phyloP scores from a whole-genome alignment of 345 rosid species.

The Capsella bursapastoris region DNA sequence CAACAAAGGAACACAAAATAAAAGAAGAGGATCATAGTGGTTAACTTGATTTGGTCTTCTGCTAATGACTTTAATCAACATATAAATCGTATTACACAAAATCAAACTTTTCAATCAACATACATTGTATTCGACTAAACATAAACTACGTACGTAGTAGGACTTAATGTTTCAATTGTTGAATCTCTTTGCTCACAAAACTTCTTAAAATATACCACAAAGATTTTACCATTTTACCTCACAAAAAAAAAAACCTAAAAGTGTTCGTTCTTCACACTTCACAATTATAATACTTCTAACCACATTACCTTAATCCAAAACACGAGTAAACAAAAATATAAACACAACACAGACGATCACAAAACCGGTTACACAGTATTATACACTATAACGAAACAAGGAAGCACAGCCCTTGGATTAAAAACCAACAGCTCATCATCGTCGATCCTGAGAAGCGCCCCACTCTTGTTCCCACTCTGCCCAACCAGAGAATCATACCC shows the following conservation, averaged over 20 bases:
- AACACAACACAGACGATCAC: conserved; percentile 34
- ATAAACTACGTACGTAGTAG: too few species aligned
- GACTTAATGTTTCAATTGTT: too few species aligned
- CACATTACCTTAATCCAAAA: not conserved
- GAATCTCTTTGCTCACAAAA: too few species aligned
- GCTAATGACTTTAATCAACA: not conserved
- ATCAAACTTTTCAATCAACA: too few species aligned
- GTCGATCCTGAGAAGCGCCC: conserved; percentile 56
- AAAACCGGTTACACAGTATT: conserved; percentile 49
- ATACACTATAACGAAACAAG: conserved; percentile 93
- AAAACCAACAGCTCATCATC: conserved; percentile 86
- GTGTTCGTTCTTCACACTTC: conserved; percentile 4
- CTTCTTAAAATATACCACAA: not conserved
- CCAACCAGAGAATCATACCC: conserved; percentile 78
- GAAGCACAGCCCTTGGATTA: conserved; percentile 98
- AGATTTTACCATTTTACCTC: not conserved
- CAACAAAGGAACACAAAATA: not conserved
- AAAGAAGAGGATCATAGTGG: not conserved
- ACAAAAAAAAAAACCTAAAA: not conserved
- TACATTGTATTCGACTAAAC: too few species aligned
- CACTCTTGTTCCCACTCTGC: conserved; percentile 49
- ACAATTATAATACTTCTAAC: conserved; percentile 21
- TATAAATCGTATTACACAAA: too few species aligned
- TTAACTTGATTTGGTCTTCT: not conserved
- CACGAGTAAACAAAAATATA: conserved; percentile 8